Evolutionary conservation across 2,329 filamentous ascomycete genomes (phyloP), one percentile per base, ranked within the genome.

Genomic region (Diaporthe citrichinensis): DNA sequence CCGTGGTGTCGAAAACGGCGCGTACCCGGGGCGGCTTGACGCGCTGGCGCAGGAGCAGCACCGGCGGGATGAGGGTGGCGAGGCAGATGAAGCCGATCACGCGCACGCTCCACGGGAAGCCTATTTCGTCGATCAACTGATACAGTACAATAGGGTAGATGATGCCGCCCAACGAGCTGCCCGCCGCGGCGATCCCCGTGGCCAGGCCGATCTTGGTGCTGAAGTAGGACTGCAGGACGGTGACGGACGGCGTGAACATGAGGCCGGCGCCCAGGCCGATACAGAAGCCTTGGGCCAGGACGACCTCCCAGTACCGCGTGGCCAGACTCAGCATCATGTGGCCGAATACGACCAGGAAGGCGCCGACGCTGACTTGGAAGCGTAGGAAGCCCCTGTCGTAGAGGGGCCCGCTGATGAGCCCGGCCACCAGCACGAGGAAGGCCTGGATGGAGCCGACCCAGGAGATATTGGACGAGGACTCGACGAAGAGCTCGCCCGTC

Each of bases 381-480:
- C 83, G 82, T 49, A 87, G 84, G 76, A 87, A 84, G 8, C 89
- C 89, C 4, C 82, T 81, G 79, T 90, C 89, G 67, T 84, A 87
- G 0, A 88, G 78, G 0, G 85, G 87, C 0, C 89, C 89, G 3
- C 84, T 81, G 8, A 88, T 61, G 9, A 85, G 79, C 15, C 86
- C 86, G 7, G 84, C 79, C 7, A 86, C 79, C 41, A 87, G 79
- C 44, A 90, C 82, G 5, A 90, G 79, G 58, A 86, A 87, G 0
- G 82, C 82, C 73, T 89, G 88, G 8, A 88, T 78, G 6, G 86
- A 86, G 23, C 87, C 88, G 23, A 90, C 87, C 83, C 82, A 87
- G 7, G 86, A 83, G 14, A 88, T 86, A 34, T 78, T 76, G 0
- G 84, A 83, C 55, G 74, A 80, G 71, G 74, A 79, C 46, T 53